Base-by-base conservation (phyloP, 2,329 filamentous ascomycete genomes). In the Claviceps sp. region DNA sequence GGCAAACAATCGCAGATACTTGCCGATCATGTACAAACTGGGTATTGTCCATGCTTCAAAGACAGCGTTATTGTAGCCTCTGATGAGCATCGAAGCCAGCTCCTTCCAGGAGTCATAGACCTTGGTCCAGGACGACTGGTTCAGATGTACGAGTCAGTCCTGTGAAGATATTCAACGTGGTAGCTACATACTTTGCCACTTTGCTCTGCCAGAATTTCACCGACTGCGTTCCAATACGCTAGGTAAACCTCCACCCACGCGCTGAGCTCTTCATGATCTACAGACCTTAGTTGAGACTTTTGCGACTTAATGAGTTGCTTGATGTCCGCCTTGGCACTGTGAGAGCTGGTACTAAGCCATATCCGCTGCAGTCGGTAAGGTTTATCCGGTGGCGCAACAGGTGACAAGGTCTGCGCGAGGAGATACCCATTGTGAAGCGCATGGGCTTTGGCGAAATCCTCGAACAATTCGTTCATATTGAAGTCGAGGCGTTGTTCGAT, bases 31-130 rank as follows among this genome's bases (percentile, higher is more conserved):
- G 63, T 97, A 97, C 41, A 98, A 75, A 63, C 87, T 90, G 3
- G 93, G 90, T 50, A 98, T 82, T 0, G 89, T 93, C 91, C 93
- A 98, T 37, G 88, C 84, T 57, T 88, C 83, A 60, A 97, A 88
- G 2, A 79, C 77, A 52, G 76, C 74, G 57, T 78, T 84, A 38
- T 82, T 84, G 65, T 96, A 96, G 37, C 88, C 89, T 58, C 88
- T 81, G 53, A 90, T 83, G 41, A 97, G 73, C 47, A 76, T 73
- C 56, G 85, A 86, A 46, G 86, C 81, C 55, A 97, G 64, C 42
- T 95, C 87, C 63, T 88, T 94, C 90, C 93, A 97, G 11, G 82
- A 72, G 55, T 89, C 85, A 63, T 95, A 98, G 0, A 90, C 86
- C 52, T 79, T 84, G n/a, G 77, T 77, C 83, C 87, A 95, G 53